phyloP scores from a whole-genome alignment of 2,329 filamentous ascomycete species.

The Sphaerulina vaccinii region DNA sequence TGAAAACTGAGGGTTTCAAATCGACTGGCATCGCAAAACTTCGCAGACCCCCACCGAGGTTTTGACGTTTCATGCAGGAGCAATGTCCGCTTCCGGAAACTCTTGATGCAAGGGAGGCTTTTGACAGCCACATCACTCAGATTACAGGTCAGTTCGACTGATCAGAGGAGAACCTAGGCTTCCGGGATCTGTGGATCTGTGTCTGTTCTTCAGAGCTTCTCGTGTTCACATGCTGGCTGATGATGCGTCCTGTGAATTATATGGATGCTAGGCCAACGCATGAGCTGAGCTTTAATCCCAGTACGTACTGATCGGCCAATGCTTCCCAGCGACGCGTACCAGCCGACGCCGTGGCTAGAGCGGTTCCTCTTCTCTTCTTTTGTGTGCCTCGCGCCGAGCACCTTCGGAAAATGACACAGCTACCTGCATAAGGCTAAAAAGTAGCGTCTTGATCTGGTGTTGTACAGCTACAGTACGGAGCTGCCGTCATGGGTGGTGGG shows the following conservation, averaged over 20 bases:
- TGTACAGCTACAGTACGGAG: constrained; percentile 3
- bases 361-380: background rate
- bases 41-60: constrained; percentile 15
- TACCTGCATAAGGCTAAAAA: constrained; percentile 9
- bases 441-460: background rate
- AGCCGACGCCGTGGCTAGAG: background rate
- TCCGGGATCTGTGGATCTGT: too few species aligned
- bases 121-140: background rate
- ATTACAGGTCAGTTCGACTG: too few species aligned
- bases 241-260: background rate
- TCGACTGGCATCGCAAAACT: constrained; percentile 4
- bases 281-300: background rate
- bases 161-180: background rate
- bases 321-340: background rate
- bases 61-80: constrained; percentile 15
- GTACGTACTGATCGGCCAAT: background rate
- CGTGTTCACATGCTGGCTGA: background rate
- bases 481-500: constrained; percentile 15
- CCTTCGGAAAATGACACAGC: constrained; percentile 9
- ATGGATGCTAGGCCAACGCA: background rate
- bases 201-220: too few species aligned
- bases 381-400: background rate
- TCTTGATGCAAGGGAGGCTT: background rate
- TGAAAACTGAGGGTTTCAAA: background rate
- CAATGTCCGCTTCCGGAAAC: background rate